These are phyloP conservation scores for Crinitomyces ghanaensis DNA, from an alignment of 805 yeast species.

Conservation along the genomic window DNA sequence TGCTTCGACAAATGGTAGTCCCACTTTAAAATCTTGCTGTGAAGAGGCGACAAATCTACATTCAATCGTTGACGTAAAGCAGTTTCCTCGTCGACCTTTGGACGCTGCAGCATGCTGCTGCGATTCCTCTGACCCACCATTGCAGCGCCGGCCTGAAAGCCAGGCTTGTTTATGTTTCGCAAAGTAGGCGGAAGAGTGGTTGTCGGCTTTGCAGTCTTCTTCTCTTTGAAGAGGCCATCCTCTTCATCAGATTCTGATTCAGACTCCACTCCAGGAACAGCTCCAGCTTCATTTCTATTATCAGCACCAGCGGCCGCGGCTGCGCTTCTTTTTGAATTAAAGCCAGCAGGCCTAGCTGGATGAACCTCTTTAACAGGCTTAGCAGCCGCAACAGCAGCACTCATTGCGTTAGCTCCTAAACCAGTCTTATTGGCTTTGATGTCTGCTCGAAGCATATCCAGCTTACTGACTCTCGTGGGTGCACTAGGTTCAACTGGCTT, in stretches of 20 bases:
- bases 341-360: conserved; percentile 42
- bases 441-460: conserved; percentile 15
- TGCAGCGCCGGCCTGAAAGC: conserved; percentile 3
- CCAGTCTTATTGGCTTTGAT: conserved; percentile 12
- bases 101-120: conserved; percentile 20
- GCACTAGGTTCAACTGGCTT: conserved; percentile 7
- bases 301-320: conserved; percentile 16
- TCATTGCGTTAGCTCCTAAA: conserved; percentile 1
- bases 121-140: neutral
- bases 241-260: conserved; percentile 33
- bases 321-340: conserved; percentile 26
- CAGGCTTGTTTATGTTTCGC: conserved; percentile 9
- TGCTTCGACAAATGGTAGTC: conserved; percentile 46
- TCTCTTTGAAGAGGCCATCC: conserved; percentile 27
- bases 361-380: conserved; percentile 20
- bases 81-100: conserved; percentile 29
- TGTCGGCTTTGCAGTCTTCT: conserved; percentile 23
- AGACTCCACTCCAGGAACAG: conserved; percentile 18
- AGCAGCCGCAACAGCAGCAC: conserved; percentile 3
- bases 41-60: conserved; percentile 68
- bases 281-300: too few species aligned
- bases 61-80: conserved; percentile 66
- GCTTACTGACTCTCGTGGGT: conserved; percentile 6
- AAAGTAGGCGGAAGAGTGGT: too few species aligned
- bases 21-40: conserved; percentile 64